Conservation (phyloP, 768 basidiomycete genomes). For the Tulasnella sp. region DNA sequence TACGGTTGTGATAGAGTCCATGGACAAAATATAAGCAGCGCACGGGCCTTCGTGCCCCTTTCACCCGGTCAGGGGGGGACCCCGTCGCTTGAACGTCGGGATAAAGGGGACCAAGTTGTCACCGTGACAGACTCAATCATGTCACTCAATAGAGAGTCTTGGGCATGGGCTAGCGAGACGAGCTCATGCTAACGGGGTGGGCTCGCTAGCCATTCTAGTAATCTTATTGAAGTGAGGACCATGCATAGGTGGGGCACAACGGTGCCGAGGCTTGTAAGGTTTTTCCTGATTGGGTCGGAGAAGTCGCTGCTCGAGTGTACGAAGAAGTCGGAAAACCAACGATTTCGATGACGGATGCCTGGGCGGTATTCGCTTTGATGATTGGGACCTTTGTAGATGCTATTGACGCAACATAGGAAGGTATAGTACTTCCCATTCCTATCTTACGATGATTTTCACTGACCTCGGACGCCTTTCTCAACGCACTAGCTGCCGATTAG, state of each 20-base stretch:
- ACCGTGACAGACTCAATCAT: too few relatives aligned
- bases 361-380: not conserved
- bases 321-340: not conserved
- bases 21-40: too few relatives aligned
- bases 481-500: not conserved
- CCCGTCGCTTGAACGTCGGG: too few relatives aligned
- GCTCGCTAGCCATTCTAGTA: too few relatives aligned
- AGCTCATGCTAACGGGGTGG: too few relatives aligned
- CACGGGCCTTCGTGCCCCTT: too few relatives aligned
- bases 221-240: too few relatives aligned
- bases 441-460: not conserved
- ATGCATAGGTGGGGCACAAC: not conserved
- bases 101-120: too few relatives aligned
- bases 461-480: not conserved
- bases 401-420: not conserved
- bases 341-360: not conserved
- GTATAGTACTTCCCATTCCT: not conserved
- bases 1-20: too few relatives aligned
- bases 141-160: too few relatives aligned
- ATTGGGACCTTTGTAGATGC: not conserved
- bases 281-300: not conserved
- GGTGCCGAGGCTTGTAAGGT: not conserved
- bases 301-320: not conserved
- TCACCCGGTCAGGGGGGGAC: too few relatives aligned
- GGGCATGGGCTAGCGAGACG: too few relatives aligned